These are phyloP conservation scores for Citrus mangshanensis DNA, from an alignment of 345 rosid species.

Conservation along the genomic window DNA sequence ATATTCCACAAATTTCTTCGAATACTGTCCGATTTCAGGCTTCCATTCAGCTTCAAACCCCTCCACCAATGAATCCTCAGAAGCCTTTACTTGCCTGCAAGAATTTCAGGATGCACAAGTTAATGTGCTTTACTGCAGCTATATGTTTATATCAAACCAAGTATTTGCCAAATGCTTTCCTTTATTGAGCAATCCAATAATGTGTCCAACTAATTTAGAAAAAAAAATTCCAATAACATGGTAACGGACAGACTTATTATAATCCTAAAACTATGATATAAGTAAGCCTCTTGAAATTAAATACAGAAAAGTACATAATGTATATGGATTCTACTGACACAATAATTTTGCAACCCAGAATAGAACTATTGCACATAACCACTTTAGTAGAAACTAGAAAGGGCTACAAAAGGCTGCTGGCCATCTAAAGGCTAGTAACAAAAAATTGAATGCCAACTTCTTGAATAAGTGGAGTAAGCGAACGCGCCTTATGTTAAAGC, in stretches of 20 bases:
- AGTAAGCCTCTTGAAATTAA: not conserved
- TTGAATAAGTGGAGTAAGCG: not conserved
- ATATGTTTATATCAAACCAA: not conserved
- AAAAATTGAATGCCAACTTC: not conserved
- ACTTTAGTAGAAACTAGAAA: too few relatives aligned
- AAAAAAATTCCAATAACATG: not conserved
- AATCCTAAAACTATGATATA: not conserved
- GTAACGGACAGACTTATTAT: not conserved
- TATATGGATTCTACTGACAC: not conserved
- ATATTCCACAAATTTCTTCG: constrained; percentile 70
- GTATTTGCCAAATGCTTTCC: not conserved
- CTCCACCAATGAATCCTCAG: constrained; percentile 46
- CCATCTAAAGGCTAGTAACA: not conserved
- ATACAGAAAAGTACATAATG: not conserved
- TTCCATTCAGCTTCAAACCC: constrained; percentile 73
- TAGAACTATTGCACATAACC: too few relatives aligned
- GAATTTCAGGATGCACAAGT: not conserved
- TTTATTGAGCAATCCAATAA: not conserved
- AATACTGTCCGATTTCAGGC: constrained; percentile 40
- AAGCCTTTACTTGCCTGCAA: constrained; percentile 47
- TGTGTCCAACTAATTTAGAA: not conserved
- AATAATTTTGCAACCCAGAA: not conserved
- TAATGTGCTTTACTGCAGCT: not conserved
- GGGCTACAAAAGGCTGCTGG: not conserved
- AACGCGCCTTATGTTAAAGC: not conserved